Evolutionary conservation across 768 basidiomycete genomes (phyloP).

Genomic region (Xerocomus potaroensis): DNA sequence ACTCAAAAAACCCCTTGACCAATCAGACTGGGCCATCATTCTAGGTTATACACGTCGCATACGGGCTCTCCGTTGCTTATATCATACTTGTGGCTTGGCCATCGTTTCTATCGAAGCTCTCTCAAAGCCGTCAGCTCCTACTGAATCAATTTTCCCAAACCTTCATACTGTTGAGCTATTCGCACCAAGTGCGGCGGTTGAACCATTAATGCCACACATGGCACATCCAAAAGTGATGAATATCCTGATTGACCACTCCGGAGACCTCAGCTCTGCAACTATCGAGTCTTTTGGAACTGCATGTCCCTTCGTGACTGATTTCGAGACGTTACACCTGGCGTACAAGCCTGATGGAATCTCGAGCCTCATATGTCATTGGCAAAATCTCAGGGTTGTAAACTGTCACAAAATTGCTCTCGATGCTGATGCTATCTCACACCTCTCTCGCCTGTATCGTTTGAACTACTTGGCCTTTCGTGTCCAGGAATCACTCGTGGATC

Average conservation of each 20-base stretch:
- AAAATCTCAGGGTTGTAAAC: background rate
- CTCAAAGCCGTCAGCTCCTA: background rate
- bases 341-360: background rate
- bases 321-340: background rate
- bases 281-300: background rate
- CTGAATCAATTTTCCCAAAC: slow-evolving; percentile 12
- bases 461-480: background rate
- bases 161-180: slow-evolving; percentile 1
- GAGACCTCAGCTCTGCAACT: background rate
- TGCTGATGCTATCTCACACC: background rate
- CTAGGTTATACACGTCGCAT: slow-evolving; percentile 10
- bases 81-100: background rate
- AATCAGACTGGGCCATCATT: slow-evolving; percentile 7
- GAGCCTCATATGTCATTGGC: slow-evolving; percentile 7
- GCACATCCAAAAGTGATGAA: background rate
- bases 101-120: background rate
- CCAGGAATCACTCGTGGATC: background rate
- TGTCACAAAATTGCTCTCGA: background rate
- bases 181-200: background rate
- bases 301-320: slow-evolving; percentile 1
- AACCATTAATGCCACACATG: slow-evolving; percentile 9
- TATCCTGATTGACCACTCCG: background rate
- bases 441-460: background rate
- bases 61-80: background rate
- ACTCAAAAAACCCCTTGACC: background rate